phyloP scores from a whole-genome alignment of 2,329 filamentous ascomycete species.

The Daldinia sp. region DNA sequence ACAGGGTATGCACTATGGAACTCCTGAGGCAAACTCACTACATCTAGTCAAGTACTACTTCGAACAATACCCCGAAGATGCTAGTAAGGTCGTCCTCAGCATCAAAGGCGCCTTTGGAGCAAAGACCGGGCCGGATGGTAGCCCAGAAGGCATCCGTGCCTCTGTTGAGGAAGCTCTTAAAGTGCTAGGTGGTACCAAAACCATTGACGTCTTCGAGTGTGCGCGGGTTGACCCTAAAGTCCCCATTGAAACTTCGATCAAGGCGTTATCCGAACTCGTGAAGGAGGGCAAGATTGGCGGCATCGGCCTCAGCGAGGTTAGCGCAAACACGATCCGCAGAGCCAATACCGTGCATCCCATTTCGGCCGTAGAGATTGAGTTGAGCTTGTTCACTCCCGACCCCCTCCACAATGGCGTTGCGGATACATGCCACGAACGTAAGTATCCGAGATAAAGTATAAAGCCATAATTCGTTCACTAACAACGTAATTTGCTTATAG shows the following conservation, averaged over 20 bases:
- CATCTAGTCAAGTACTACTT: constrained; percentile 64
- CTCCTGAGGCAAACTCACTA: constrained; percentile 58
- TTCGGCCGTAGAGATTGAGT: constrained; percentile 55
- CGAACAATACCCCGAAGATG: constrained; percentile 61
- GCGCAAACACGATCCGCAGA: constrained; percentile 51
- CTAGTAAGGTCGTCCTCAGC: constrained; percentile 61
- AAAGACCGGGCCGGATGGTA: constrained; percentile 51
- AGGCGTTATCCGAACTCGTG: constrained; percentile 34
- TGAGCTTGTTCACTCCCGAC: constrained; percentile 54
- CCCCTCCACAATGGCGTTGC: constrained; percentile 52
- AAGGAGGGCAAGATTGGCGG: constrained; percentile 55
- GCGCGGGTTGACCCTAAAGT: constrained; percentile 53
- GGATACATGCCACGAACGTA: constrained; percentile 52
- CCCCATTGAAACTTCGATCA: constrained; percentile 54
- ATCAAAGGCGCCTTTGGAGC: constrained; percentile 60
- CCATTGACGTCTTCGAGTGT: constrained; percentile 62
- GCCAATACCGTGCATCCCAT: constrained; percentile 50
- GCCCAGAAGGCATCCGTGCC: constrained; percentile 56
- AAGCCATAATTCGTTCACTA: constrained; percentile 57
- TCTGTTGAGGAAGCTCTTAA: constrained; percentile 60
- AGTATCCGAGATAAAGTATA: constrained; percentile 31
- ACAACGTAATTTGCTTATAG: constrained; percentile 50
- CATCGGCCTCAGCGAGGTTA: constrained; percentile 54
- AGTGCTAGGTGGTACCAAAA: constrained; percentile 53
- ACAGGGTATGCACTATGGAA: constrained; percentile 46